Percentiles rank a stretch among this genome's conserved stretches.
phyloP scores from a whole-genome alignment of 768 basidiomycete genomes.

The Butyriboletus loyo region DNA sequence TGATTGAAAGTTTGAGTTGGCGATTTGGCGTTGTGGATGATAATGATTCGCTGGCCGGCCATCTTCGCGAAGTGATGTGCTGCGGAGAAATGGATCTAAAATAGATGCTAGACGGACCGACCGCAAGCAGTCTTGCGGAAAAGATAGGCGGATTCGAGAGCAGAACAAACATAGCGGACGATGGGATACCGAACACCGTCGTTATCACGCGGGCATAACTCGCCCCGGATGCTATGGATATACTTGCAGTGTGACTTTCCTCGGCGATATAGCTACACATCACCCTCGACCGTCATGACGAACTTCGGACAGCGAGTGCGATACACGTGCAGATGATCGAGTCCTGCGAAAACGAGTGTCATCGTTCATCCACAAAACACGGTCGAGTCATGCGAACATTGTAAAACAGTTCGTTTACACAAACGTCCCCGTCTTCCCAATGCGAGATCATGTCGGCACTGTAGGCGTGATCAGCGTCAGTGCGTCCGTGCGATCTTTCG shows the following conservation, averaged over 20 bases:
- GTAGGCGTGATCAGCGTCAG: constrained; percentile 3
- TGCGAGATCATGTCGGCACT: constrained; percentile 83
- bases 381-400: constrained; percentile 52
- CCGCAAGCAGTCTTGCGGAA: constrained; percentile 10
- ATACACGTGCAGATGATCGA: constrained; percentile 65
- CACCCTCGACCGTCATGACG: constrained; percentile 24
- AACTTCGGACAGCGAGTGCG: constrained; percentile 56
- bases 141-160: constrained; percentile 11
- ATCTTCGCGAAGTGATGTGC: constrained; percentile 27
- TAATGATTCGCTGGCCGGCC: constrained; percentile 8
- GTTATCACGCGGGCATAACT: constrained; percentile 17
- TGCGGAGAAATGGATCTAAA: constrained; percentile 16
- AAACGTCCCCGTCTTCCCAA: constrained; percentile 83
- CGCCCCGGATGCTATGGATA: constrained; percentile 15
- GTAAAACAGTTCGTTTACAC: constrained; percentile 73
- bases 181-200: constrained; percentile 15
- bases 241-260: constrained; percentile 18
- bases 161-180: constrained; percentile 21
- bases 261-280: constrained; percentile 24
- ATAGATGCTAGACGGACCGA: constrained; percentile 18
- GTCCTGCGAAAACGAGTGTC: constrained; percentile 47
- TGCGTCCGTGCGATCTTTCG: constrained; percentile 1
- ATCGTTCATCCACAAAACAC: constrained; percentile 7
- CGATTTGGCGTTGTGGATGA: constrained; percentile 5
- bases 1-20: constrained; percentile 7